Conservation (phyloP, 768 basidiomycete species). For the Auriscalpium vulgare region DNA sequence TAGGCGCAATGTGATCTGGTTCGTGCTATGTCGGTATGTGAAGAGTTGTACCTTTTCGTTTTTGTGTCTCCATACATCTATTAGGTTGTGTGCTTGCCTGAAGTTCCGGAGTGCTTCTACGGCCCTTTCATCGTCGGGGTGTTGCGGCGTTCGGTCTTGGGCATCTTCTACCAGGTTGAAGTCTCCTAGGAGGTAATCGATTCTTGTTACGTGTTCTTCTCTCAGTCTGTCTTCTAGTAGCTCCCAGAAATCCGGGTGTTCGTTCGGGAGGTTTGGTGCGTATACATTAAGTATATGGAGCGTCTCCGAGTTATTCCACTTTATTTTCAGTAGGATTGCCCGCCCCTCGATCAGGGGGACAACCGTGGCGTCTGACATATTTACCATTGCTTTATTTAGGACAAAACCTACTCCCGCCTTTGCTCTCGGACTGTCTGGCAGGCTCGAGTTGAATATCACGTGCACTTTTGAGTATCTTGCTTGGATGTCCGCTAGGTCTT, state of each 20-base stretch:
- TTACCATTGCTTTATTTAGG: background rate
- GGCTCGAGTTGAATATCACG: background rate
- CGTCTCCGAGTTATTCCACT: slow-evolving; percentile 11
- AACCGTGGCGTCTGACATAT: background rate
- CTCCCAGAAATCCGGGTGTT: slow-evolving; percentile 11
- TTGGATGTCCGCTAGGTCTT: background rate
- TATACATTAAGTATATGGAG: slow-evolving; percentile 16
- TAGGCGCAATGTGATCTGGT: background rate
- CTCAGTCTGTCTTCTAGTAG: background rate
- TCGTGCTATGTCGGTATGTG: background rate
- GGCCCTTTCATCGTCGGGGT: slow-evolving; percentile 11
- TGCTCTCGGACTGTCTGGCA: background rate
- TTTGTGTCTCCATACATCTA: background rate
- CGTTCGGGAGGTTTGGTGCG: slow-evolving; percentile 7
- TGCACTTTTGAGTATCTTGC: too few species aligned
- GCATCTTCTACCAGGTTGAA: slow-evolving; percentile 35
- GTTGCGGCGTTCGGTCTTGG: slow-evolving; percentile 27
- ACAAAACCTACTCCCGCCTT: background rate
- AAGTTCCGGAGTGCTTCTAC: background rate
- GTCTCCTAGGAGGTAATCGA: slow-evolving; percentile 32
- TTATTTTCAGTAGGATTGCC: slow-evolving; percentile 4
- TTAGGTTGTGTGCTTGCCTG: background rate
- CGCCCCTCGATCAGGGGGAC: slow-evolving; percentile 9
- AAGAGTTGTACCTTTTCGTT: background rate
- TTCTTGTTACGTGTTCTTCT: background rate